Evolutionary conservation across 768 basidiomycete species (phyloP).

Genomic region (Gautieria morchelliformis): DNA sequence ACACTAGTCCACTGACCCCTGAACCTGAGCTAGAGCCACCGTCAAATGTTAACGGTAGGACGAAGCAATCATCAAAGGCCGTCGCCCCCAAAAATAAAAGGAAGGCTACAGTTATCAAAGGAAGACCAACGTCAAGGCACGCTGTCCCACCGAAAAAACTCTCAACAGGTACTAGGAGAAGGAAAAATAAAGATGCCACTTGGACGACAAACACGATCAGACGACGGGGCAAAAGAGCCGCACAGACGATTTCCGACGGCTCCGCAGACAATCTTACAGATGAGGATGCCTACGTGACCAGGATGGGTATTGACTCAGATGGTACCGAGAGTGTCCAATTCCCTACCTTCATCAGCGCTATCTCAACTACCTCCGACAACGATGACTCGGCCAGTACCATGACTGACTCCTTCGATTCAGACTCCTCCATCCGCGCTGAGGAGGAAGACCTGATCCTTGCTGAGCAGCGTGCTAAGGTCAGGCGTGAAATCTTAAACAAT

Average conservation of each 20-base stretch:
- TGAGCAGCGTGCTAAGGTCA: slow-evolving; percentile 41
- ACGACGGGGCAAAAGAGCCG: slow-evolving; percentile 5
- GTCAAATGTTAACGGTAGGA: neutral
- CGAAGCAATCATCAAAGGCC: neutral
- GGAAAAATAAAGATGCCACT: slow-evolving; percentile 3
- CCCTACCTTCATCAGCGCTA: slow-evolving; percentile 64
- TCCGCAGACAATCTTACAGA: slow-evolving; percentile 4
- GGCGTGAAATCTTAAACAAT: slow-evolving; percentile 21
- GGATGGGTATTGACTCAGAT: slow-evolving; percentile 8
- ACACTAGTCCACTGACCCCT: slow-evolving; percentile 5
- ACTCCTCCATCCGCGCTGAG: slow-evolving; percentile 20
- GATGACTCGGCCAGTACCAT: slow-evolving; percentile 24
- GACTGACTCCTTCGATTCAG: slow-evolving; percentile 34
- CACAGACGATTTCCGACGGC: slow-evolving; percentile 1
- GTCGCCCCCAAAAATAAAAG: neutral
- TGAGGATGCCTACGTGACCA: slow-evolving; percentile 1
- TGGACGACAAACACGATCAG: slow-evolving; percentile 1
- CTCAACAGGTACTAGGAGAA: neutral
- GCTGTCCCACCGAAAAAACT: neutral
- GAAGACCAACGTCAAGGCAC: neutral
- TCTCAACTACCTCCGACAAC: slow-evolving; percentile 37
- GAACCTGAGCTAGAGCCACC: neutral
- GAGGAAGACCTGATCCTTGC: slow-evolving; percentile 13
- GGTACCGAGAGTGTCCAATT: slow-evolving; percentile 21
- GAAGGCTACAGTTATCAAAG: neutral